Percentiles rank a stretch among this genome's conserved stretches.
phyloP scores from a whole-genome alignment of 2,329 filamentous ascomycete species.

The Xylariaceae sp. region DNA sequence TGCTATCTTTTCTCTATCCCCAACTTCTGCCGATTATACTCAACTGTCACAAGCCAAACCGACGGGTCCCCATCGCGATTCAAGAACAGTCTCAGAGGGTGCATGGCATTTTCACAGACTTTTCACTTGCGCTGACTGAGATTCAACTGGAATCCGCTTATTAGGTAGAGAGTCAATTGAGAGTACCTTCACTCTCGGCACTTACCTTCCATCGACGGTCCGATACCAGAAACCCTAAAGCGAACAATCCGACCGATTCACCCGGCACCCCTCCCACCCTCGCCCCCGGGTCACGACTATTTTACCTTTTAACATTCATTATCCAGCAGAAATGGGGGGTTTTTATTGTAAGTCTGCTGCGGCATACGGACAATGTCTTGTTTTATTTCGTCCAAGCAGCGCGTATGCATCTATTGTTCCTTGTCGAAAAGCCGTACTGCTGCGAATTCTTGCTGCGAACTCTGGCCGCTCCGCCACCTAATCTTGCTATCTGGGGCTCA shows the following conservation, averaged over 20 bases:
- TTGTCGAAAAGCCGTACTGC: not conserved
- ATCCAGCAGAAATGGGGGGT: constrained; percentile 5
- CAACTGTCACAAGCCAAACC: too few relatives aligned
- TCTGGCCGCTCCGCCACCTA: not conserved
- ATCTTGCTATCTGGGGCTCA: not conserved
- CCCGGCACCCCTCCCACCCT: not conserved
- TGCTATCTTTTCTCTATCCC: too few relatives aligned
- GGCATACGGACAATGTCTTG: not conserved
- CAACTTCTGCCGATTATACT: too few relatives aligned
- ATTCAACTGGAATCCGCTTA: not conserved
- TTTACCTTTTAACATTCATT: not conserved
- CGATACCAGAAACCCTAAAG: not conserved
- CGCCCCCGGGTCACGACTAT: not conserved
- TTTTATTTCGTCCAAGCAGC: not conserved
- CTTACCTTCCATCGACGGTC: not conserved
- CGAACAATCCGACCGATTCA: not conserved
- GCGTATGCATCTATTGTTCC: not conserved
- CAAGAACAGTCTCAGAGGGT: not conserved
- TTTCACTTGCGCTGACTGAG: not conserved
- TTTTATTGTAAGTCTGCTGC: constrained; percentile 12
- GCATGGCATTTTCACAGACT: not conserved
- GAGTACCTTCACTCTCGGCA: not conserved
- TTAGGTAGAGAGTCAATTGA: not conserved
- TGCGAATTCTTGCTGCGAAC: not conserved
- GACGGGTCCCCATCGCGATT: not conserved